phyloP scores from a whole-genome alignment of 2,329 filamentous ascomycete genomes.

The Diaporthe batatas region DNA sequence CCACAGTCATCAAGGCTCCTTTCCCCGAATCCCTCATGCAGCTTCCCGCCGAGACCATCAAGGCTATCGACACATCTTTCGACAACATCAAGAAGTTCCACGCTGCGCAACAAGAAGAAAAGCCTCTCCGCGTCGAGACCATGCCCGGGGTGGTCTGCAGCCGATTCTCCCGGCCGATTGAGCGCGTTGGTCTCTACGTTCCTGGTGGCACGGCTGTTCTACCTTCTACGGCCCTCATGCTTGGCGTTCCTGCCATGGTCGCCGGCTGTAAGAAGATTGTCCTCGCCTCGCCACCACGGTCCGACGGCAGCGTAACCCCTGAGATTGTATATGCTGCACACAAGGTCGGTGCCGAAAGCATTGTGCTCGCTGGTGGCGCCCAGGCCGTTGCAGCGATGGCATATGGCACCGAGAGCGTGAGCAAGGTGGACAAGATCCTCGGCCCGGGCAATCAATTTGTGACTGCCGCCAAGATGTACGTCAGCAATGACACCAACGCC shows the following conservation, averaged over 20 bases:
- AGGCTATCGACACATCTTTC: conserved; percentile 93
- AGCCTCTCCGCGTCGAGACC: conserved; percentile 88
- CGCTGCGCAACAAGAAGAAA: conserved; percentile 87
- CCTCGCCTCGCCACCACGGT: conserved; percentile 88
- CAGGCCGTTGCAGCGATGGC: conserved; percentile 97
- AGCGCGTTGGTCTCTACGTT: conserved; percentile 95
- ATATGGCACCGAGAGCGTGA: conserved; percentile 94
- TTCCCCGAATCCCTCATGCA: conserved; percentile 90
- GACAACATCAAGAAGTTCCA: conserved; percentile 97
- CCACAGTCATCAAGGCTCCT: conserved; percentile 89
- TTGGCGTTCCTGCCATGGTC: conserved; percentile 97
- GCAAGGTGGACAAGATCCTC: conserved; percentile 98
- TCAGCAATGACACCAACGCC: conserved; percentile 96
- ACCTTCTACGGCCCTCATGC: conserved; percentile 96
- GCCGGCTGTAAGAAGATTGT: conserved; percentile 97
- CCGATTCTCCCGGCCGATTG: conserved; percentile 91
- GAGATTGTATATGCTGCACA: conserved; percentile 98
- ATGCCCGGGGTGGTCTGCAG: conserved; percentile 98
- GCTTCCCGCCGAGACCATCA: conserved; percentile 83
- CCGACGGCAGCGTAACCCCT: conserved; percentile 91
- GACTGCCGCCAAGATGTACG: conserved; percentile 97
- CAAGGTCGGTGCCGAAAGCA: conserved; percentile 95
- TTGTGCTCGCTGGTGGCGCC: conserved; percentile 94
- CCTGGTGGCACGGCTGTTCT: conserved; percentile 97
- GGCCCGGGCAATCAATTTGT: conserved; percentile 99